A percentile compares a stretch with the other conserved stretches of the same genome.
phyloP scores from a whole-genome alignment of 2,329 filamentous ascomycete species.

The Fusarium temperatum region DNA sequence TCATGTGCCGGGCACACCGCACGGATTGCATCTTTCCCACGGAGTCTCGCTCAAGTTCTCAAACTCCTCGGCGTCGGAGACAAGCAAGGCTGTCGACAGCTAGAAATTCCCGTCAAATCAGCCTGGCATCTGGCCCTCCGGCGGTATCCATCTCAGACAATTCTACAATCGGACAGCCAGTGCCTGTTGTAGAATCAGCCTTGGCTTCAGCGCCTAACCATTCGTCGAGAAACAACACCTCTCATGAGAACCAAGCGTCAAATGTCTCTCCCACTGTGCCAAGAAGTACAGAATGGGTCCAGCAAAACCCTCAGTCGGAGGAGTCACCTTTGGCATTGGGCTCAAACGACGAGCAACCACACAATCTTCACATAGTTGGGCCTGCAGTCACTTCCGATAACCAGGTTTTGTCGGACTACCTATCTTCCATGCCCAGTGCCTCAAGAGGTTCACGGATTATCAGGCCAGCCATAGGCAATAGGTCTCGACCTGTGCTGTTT shows the following conservation, averaged over 20 bases:
- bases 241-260: not conserved
- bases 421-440: conserved; percentile 49
- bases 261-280: not conserved
- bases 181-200: not conserved
- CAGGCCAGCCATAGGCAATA: conserved; percentile 44
- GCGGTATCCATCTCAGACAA: not conserved
- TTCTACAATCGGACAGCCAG: not conserved
- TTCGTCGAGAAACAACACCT: not conserved
- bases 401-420: conserved; percentile 67
- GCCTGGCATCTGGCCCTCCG: not conserved
- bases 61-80: conserved; percentile 23
- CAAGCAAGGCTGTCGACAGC: not conserved
- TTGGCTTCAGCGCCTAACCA: not conserved
- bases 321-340: conserved; percentile 43
- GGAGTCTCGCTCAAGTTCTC: conserved; percentile 40
- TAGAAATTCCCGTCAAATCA: not conserved
- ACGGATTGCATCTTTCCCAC: conserved; percentile 65
- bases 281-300: not conserved
- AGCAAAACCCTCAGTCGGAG: conserved; percentile 9
- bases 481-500: conserved; percentile 55
- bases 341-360: conserved; percentile 50
- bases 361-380: conserved; percentile 65
- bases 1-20: conserved; percentile 66
- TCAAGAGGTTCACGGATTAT: conserved; percentile 44
- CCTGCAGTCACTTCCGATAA: conserved; percentile 68